Conservation (phyloP, 2,329 filamentous ascomycete species). For the Tolypocladium album region DNA sequence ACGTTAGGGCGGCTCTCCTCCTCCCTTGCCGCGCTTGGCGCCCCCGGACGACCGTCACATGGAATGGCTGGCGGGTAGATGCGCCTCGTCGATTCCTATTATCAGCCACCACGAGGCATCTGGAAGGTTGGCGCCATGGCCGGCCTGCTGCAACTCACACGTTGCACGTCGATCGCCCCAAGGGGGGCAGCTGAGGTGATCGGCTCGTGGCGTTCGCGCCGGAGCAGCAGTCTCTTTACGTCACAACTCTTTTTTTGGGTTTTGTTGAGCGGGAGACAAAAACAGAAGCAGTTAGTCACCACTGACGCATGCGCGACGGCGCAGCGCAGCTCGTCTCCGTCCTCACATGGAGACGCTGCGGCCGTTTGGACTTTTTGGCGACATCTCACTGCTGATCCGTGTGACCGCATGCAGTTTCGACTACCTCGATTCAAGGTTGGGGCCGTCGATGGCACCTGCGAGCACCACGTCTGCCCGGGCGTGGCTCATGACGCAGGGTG, state of each 20-base stretch:
- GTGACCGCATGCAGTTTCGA: neutral
- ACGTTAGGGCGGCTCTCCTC: neutral
- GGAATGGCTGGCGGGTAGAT: neutral
- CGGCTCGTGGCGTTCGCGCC: neutral
- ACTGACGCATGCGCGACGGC: neutral
- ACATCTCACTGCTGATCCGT: neutral
- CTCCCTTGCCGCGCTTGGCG: neutral
- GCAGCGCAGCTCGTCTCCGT: neutral
- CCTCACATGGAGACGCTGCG: neutral
- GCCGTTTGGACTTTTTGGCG: neutral
- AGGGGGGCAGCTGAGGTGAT: neutral
- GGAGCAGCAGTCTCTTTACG: neutral
- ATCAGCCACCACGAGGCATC: neutral
- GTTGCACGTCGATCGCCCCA: neutral
- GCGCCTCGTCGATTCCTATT: neutral
- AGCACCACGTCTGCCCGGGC: neutral
- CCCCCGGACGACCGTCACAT: neutral
- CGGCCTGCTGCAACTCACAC: neutral
- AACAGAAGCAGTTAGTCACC: neutral
- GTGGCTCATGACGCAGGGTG: neutral
- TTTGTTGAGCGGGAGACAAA: neutral
- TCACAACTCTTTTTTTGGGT: neutral
- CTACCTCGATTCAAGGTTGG: neutral
- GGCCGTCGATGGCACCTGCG: neutral
- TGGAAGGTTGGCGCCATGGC: neutral